phyloP scores from a whole-genome alignment of 2,329 filamentous ascomycete genomes.

The Arthrinium phaeospermum region DNA sequence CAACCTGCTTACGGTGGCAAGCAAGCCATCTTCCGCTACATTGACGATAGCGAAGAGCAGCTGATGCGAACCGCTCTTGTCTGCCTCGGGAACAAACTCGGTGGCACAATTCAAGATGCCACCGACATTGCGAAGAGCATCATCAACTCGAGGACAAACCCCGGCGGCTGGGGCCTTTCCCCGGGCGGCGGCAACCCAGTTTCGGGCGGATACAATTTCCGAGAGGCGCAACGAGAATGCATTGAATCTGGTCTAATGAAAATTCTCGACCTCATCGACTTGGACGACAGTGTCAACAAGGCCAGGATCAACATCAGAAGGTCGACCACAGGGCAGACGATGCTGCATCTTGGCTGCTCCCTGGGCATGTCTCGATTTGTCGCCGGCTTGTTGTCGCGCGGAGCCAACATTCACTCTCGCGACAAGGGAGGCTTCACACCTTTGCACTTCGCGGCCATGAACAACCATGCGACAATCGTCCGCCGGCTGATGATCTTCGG shows the following conservation, averaged over 20 bases:
- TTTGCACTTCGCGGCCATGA: slow-evolving; percentile 80
- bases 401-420: slow-evolving; percentile 75
- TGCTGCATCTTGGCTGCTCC: slow-evolving; percentile 80
- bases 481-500: slow-evolving; percentile 75
- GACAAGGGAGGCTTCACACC: slow-evolving; percentile 84
- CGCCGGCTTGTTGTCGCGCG: slow-evolving; percentile 75
- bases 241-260: slow-evolving; percentile 73
- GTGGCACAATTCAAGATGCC: slow-evolving; percentile 65
- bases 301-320: slow-evolving; percentile 70
- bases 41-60: slow-evolving; percentile 72
- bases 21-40: slow-evolving; percentile 71
- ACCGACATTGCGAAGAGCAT: slow-evolving; percentile 67
- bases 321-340: slow-evolving; percentile 71
- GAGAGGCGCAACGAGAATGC: slow-evolving; percentile 39
- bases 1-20: slow-evolving; percentile 44
- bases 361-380: slow-evolving; percentile 78
- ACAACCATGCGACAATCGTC: slow-evolving; percentile 77
- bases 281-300: slow-evolving; percentile 73
- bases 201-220: slow-evolving; percentile 50
- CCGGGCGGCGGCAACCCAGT: slow-evolving; percentile 51
- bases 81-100: slow-evolving; percentile 69
- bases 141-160: slow-evolving; percentile 57
- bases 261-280: slow-evolving; percentile 78
- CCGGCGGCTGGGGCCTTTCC: slow-evolving; percentile 44
- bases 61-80: slow-evolving; percentile 71